Conservation (phyloP, 768 basidiomycete species). For the Pleurotus citrinopileatus region DNA sequence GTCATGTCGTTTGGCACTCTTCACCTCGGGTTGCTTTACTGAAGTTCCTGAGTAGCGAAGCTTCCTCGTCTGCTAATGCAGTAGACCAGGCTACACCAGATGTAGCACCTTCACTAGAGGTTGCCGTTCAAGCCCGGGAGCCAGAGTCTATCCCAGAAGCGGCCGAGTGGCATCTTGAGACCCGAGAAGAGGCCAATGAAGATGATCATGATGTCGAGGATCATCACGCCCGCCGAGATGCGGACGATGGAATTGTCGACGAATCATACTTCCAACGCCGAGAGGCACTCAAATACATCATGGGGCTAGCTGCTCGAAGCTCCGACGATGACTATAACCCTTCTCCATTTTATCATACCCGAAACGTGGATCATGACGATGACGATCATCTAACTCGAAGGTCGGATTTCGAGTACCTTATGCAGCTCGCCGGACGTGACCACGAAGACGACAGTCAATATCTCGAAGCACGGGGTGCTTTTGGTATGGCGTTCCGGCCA, state of each 20-base stretch:
- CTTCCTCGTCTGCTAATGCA: neutral
- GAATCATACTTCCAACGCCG: neutral
- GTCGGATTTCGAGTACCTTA: neutral
- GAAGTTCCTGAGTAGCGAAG: too few relatives aligned
- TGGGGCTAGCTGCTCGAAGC: neutral
- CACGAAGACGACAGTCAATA: neutral
- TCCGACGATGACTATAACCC: neutral
- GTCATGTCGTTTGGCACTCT: too few relatives aligned
- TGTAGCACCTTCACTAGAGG: neutral
- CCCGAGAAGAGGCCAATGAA: neutral
- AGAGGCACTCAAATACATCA: neutral
- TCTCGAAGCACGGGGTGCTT: neutral
- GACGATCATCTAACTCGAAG: neutral
- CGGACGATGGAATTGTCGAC: neutral
- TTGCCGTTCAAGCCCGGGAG: neutral
- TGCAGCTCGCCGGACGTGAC: neutral
- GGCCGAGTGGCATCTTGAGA: neutral
- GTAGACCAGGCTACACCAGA: neutral
- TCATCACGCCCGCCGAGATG: neutral
- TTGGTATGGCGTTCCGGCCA: conserved; percentile 3
- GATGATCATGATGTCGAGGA: neutral
- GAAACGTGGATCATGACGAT: neutral
- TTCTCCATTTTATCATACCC: neutral
- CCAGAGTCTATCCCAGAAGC: neutral
- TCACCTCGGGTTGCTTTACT: too few relatives aligned